A percentile compares a stretch with the other conserved stretches of the same genome.
These are phyloP conservation scores for Aspergillus sp. DNA, from an alignment of 2,329 filamentous ascomycete genomes.

Conservation along the genomic window DNA sequence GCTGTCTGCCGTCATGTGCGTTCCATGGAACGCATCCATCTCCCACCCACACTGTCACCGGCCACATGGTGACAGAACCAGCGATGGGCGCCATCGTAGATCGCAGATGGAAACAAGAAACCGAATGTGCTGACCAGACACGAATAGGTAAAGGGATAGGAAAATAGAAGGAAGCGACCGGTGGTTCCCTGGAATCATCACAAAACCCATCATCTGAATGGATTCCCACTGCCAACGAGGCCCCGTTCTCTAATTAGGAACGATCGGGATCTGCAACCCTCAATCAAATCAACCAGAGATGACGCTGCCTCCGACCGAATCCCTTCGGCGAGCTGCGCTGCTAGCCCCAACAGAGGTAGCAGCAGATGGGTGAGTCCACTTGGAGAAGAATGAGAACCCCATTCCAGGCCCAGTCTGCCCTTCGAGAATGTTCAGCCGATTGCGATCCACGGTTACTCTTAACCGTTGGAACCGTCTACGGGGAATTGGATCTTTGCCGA, in stretches of 20 bases:
- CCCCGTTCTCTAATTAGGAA: conserved; percentile 16
- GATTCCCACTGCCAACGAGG: conserved; percentile 9
- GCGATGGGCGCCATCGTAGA: not conserved
- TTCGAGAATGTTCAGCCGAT: conserved; percentile 1
- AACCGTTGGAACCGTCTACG: too few relatives aligned
- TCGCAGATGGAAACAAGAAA: not conserved
- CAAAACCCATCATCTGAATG: not conserved
- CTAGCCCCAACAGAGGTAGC: not conserved
- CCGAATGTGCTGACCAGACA: not conserved
- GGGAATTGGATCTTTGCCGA: not conserved
- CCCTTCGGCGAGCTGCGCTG: not conserved
- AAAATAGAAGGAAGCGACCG: not conserved
- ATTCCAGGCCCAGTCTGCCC: not conserved
- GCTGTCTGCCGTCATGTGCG: too few relatives aligned
- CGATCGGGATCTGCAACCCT: conserved; percentile 28
- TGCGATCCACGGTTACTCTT: not conserved
- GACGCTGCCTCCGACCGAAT: not conserved
- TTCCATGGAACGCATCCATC: not conserved
- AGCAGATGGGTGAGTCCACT: not conserved
- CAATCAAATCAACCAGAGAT: conserved; percentile 24
- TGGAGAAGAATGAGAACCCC: not conserved
- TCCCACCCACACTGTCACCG: not conserved
- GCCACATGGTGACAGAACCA: conserved; percentile 6
- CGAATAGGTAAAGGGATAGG: too few relatives aligned
- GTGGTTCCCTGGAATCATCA: not conserved